Evolutionary conservation across 2,329 filamentous ascomycete species (phyloP).

Genomic region (Epichloe uncinata): DNA sequence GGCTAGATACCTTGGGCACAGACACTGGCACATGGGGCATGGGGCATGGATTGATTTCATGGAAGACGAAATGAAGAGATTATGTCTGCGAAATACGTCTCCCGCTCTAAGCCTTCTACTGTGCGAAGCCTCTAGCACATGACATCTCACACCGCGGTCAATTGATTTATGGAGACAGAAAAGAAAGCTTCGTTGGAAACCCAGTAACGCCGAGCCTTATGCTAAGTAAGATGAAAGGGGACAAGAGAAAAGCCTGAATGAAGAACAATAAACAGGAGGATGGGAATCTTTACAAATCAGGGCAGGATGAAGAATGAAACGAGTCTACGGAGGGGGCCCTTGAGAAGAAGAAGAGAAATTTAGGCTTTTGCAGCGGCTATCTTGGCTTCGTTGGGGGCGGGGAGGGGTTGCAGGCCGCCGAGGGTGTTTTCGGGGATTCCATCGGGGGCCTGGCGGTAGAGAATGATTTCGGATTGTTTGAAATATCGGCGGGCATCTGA

Average conservation of each 20-base stretch:
- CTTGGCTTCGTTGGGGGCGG: constrained; percentile 31
- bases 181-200: constrained; percentile 6
- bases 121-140: too few relatives aligned
- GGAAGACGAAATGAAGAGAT: constrained; percentile 12
- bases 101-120: not conserved
- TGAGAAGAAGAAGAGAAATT: not conserved
- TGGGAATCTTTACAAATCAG: not conserved
- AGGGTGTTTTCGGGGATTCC: constrained; percentile 19
- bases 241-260: constrained; percentile 4
- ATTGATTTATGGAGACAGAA: not conserved
- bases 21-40: not conserved
- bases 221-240: constrained; percentile 15
- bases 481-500: constrained; percentile 91
- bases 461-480: constrained; percentile 97
- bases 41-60: constrained; percentile 4
- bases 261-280: too few relatives aligned
- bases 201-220: constrained; percentile 27
- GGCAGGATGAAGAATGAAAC: not conserved
- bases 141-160: too few relatives aligned
- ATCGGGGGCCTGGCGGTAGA: constrained; percentile 71
- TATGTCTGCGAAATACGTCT: not conserved
- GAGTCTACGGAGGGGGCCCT: not conserved
- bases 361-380: constrained; percentile 25
- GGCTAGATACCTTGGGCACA: constrained; percentile 18
- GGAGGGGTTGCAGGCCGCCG: constrained; percentile 27